phyloP scores from a whole-genome alignment of 2,329 filamentous ascomycete genomes.

The Biscogniauxia marginata region DNA sequence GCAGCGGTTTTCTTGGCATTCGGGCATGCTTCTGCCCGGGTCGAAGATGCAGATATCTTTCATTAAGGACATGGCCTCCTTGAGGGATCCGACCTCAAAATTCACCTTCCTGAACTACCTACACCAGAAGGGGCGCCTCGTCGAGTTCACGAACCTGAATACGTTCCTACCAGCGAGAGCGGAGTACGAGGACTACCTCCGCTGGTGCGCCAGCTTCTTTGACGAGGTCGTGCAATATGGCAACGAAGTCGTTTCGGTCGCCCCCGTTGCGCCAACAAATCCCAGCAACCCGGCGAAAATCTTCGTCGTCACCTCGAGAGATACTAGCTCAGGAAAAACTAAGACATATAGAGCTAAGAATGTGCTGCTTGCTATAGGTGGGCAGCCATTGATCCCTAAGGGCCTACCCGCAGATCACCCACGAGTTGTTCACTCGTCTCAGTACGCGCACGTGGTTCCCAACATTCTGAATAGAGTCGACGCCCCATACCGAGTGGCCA shows the following conservation, averaged over 20 bases:
- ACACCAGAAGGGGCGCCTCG: conserved; percentile 73
- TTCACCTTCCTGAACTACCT: conserved; percentile 98
- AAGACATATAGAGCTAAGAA: conserved; percentile 59
- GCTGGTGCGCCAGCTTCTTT: conserved; percentile 86
- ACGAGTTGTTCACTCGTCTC: conserved; percentile 82
- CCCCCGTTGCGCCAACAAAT: conserved; percentile 53
- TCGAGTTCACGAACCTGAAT: conserved; percentile 86
- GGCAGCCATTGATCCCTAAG: conserved; percentile 67
- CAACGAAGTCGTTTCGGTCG: conserved; percentile 72
- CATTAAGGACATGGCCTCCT: conserved; percentile 89
- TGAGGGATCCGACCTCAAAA: conserved; percentile 81
- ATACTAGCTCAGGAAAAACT: conserved; percentile 55
- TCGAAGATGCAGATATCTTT: conserved; percentile 98
- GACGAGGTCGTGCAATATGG: conserved; percentile 70
- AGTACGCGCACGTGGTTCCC: conserved; percentile 68
- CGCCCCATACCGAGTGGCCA: conserved; percentile 70
- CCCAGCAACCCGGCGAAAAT: conserved; percentile 52
- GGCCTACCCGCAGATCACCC: conserved; percentile 68
- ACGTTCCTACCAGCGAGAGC: conserved; percentile 84
- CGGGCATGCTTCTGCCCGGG: conserved; percentile 90
- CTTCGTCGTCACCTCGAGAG: conserved; percentile 67
- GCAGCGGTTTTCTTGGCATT: conserved; percentile 81
- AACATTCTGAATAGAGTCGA: conserved; percentile 56
- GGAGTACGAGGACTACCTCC: conserved; percentile 94
- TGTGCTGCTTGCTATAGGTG: conserved; percentile 60